Conservation (phyloP, 768 basidiomycete species). For the Erythrobasidium yunnanense region DNA sequence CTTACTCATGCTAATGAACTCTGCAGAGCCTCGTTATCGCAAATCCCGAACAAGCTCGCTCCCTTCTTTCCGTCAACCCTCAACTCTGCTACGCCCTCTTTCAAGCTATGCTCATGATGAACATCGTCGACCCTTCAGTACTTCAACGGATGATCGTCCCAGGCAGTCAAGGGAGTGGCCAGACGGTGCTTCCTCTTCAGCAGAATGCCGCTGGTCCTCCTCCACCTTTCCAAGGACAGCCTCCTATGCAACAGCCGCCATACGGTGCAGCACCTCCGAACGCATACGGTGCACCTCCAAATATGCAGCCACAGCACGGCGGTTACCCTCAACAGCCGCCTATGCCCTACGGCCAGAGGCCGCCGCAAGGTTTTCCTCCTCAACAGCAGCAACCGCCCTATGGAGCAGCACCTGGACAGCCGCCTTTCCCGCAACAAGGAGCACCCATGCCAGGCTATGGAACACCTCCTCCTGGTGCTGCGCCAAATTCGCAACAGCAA, state of each 20-base stretch:
- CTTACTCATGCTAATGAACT: background rate
- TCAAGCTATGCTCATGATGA: slow-evolving; percentile 82
- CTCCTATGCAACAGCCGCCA: slow-evolving; percentile 17
- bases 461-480: slow-evolving; percentile 32
- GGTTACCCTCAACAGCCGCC: slow-evolving; percentile 10
- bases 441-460: slow-evolving; percentile 9
- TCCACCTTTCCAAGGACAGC: too few relatives aligned
- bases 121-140: slow-evolving; percentile 78
- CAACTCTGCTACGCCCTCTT: slow-evolving; percentile 93
- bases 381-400: background rate
- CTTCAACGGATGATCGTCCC: slow-evolving; percentile 57
- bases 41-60: slow-evolving; percentile 77
- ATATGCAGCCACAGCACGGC: background rate
- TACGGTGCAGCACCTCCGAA: background rate
- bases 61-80: slow-evolving; percentile 68
- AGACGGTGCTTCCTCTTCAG: background rate
- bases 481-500: slow-evolving; percentile 39
- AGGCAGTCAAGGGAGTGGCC: background rate
- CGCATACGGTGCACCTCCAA: background rate
- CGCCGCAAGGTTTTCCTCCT: background rate
- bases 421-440: background rate
- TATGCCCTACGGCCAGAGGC: background rate
- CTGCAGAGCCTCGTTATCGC: slow-evolving; percentile 77
- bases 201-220: slow-evolving; percentile 4
- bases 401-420: background rate